A percentile compares a stretch with the other conserved stretches of the same genome.
Evolutionary conservation across 106 monocot genomes (phyloP).

Genomic region (Platanthera zijinensis): DNA sequence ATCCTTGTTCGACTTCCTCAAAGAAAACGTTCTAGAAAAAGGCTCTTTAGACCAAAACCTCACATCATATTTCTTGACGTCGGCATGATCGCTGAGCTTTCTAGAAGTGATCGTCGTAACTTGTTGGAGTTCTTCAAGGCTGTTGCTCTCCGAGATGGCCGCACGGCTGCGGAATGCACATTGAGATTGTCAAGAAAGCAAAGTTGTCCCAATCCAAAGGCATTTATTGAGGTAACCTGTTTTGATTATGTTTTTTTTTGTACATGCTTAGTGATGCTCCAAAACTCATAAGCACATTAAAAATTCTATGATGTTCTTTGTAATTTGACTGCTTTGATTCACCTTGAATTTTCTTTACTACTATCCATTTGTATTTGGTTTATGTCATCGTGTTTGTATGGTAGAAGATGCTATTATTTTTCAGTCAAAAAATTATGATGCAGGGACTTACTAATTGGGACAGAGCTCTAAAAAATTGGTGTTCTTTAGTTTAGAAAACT

Average conservation of each 20-base stretch:
- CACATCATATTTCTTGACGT: slow-evolving; percentile 68
- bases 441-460: not conserved
- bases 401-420: not conserved
- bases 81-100: slow-evolving; percentile 69
- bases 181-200: slow-evolving; percentile 44
- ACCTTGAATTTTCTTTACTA: not conserved
- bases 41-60: slow-evolving; percentile 39
- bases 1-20: slow-evolving; percentile 48
- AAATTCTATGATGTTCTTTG: not conserved
- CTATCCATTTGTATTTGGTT: not conserved
- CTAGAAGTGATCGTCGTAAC: slow-evolving; percentile 36
- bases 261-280: not conserved
- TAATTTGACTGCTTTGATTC: not conserved
- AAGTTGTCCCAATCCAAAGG: slow-evolving; percentile 51
- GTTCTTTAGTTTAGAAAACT: not conserved
- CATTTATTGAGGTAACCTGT: slow-evolving; percentile 40
- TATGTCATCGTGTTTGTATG: not conserved
- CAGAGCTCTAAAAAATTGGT: not conserved
- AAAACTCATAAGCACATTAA: not conserved
- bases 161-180: slow-evolving; percentile 48
- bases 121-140: slow-evolving; percentile 64
- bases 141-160: slow-evolving; percentile 54
- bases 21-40: slow-evolving; percentile 19
- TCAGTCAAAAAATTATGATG: not conserved
- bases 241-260: not conserved